These are phyloP conservation scores for Fusarium sp. DNA, from an alignment of 2,329 filamentous ascomycete genomes.

Conservation along the genomic window DNA sequence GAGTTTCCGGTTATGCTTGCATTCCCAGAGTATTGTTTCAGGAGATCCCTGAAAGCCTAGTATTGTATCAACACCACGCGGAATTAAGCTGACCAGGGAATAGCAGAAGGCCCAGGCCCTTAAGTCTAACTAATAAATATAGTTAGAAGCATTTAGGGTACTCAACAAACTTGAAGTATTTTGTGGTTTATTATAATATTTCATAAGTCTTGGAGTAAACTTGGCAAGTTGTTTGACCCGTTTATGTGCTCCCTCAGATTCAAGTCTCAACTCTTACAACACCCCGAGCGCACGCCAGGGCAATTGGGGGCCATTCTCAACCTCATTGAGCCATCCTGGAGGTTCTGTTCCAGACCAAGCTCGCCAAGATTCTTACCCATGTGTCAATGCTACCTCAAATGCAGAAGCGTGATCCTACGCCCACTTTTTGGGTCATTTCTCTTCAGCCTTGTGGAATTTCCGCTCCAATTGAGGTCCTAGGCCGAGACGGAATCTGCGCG, in stretches of 20 bases:
- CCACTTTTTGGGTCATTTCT: neutral
- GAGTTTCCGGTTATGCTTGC: neutral
- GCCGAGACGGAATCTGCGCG: neutral
- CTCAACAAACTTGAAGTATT: accelerated
- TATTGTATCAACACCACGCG: neutral
- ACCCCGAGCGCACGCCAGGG: neutral
- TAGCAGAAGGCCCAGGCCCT: neutral
- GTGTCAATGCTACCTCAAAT: neutral
- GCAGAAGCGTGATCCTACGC: neutral
- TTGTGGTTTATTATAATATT: neutral
- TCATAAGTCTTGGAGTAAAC: no score
- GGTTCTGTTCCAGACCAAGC: neutral
- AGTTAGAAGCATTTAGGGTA: no score
- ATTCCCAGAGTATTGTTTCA: neutral
- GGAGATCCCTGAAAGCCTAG: neutral
- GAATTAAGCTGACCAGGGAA: neutral
- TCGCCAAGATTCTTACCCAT: neutral
- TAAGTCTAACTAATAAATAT: neutral
- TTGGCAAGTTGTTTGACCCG: neutral
- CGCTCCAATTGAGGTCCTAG: neutral
- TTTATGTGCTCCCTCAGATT: neutral
- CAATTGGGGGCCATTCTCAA: neutral
- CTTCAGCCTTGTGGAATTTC: neutral
- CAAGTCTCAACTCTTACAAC: neutral
- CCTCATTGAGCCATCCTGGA: neutral